Conservation (phyloP, 805 yeast genomes). For the Starmerella geochares region DNA sequence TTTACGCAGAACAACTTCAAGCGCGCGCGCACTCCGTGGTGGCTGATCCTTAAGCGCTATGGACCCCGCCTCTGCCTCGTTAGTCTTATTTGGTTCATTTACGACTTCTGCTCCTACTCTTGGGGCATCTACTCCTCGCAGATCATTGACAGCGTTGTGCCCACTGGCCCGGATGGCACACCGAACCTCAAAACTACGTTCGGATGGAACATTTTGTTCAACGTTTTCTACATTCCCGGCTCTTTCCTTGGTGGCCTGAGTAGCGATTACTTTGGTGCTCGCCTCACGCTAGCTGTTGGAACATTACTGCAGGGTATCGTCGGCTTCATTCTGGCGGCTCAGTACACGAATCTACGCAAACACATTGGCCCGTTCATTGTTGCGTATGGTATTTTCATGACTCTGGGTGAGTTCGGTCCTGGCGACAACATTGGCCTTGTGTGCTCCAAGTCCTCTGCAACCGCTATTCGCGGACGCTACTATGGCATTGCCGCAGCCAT, state of each 20-base stretch:
- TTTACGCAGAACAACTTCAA: constrained; percentile 64
- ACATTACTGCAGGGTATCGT: constrained; percentile 61
- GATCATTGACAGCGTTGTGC: constrained; percentile 52
- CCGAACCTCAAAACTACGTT: constrained; percentile 56
- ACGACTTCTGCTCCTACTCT: constrained; percentile 79
- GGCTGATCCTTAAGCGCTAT: constrained; percentile 63
- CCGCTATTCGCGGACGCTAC: constrained; percentile 82
- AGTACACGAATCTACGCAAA: constrained; percentile 43
- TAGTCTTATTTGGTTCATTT: constrained; percentile 77
- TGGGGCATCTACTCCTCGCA: constrained; percentile 74
- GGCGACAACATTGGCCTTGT: constrained; percentile 86
- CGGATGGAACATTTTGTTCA: constrained; percentile 88
- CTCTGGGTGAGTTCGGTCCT: constrained; percentile 88
- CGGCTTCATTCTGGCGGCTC: constrained; percentile 77
- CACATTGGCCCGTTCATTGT: constrained; percentile 73
- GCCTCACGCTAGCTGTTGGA: constrained; percentile 64
- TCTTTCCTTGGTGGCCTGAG: constrained; percentile 73
- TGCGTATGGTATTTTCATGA: constrained; percentile 74
- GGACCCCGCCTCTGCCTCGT: constrained; percentile 69
- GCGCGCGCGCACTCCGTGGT: constrained; percentile 46
- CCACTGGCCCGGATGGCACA: constrained; percentile 34
- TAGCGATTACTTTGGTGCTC: constrained; percentile 87
- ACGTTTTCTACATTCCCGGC: constrained; percentile 84
- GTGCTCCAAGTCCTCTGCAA: constrained; percentile 76
- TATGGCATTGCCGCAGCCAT: constrained; percentile 86